phyloP scores from a whole-genome alignment of 306 rosid species.

The Quercus aquifolioides region DNA sequence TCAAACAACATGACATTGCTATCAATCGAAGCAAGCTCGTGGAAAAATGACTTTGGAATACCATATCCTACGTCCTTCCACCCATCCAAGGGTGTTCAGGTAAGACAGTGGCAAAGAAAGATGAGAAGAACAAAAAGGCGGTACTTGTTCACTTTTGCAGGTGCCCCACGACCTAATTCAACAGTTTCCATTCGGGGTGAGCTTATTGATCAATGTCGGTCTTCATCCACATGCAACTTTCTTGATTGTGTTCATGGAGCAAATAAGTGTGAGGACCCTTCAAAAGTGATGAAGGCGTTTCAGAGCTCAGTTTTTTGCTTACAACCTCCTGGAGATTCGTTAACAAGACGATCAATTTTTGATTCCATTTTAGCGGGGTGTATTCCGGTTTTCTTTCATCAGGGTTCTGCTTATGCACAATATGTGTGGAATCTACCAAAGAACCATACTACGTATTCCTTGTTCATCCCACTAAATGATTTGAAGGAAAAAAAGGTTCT shows the following conservation, averaged over 20 bases:
- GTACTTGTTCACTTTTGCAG: constrained; percentile 47
- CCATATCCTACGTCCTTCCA: constrained; percentile 64
- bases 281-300: constrained; percentile 29
- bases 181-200: constrained; percentile 11
- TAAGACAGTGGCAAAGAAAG: constrained; percentile 39
- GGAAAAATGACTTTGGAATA: constrained; percentile 46
- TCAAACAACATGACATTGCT: constrained; percentile 45
- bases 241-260: constrained; percentile 19
- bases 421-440: constrained; percentile 56
- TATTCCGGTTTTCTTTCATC: constrained; percentile 56
- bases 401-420: constrained; percentile 49
- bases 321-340: constrained; percentile 62
- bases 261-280: constrained; percentile 28
- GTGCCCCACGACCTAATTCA: constrained; percentile 41
- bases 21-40: constrained; percentile 36
- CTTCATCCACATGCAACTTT: constrained; percentile 32
- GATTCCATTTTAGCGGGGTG: constrained; percentile 60
- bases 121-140: constrained; percentile 38
- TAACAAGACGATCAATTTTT: constrained; percentile 48
- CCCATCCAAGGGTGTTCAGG: constrained; percentile 32
- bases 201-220: constrained; percentile 37
- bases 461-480: constrained; percentile 28
- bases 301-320: constrained; percentile 49
- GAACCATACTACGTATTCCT: constrained; percentile 31
- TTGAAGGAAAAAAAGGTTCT: constrained; percentile 18